Evolutionary conservation across 1,284 basidiomycete genomes (phyloP), one percentile per base, ranked within the genome.

Genomic region (Malassezia obtusa): DNA sequence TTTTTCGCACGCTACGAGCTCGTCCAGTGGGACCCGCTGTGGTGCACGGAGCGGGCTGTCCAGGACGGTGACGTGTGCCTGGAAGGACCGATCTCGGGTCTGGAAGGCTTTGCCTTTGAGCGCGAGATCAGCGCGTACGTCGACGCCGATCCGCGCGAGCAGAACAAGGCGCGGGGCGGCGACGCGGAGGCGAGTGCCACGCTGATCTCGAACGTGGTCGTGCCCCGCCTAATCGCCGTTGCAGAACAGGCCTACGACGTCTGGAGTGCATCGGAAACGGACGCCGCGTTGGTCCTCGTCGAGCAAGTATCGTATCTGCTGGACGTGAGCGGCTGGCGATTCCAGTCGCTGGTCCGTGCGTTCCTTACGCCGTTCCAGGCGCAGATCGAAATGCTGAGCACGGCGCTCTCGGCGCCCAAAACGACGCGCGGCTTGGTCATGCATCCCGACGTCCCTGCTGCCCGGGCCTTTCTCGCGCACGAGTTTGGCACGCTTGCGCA

Each of bases 1-100:
- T 69, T 67, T 35, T 72, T 64, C 46, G 62, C 62, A 3, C 57
- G 70, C 0, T 48, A 49, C 5, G 67, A 71, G 47, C 24, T 67
- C 25, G 49, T 58, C 0, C 39, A 52, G 1, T 69, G 64, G 64
- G 60, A 67, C 11, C 44, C 54, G 0, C 43, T 63, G 10, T 30
- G 47, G 46, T 31, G 25, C 32, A 43, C 45, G 33, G 24, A 14
- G 10, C 21, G 46, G 9, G 28, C 7, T 2, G 46, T 17, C 21
- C 12, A 24, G 4, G 10, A 37, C 17, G 15, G 12, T 5, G 44
- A 45, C 7, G 31, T 28, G 5, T 15, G 19, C 3, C 39, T 45
- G 12, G 5, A 37, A 12, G 57, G 30, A 9, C 32, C 51, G 2
- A 11, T 31, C 11, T 17, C n/a, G 11, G 47, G 35, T 26, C 36